Percentiles rank a stretch among this genome's conserved stretches.
Evolutionary conservation across 805 yeast species (phyloP).

Genomic region (Candida tallmaniae): DNA sequence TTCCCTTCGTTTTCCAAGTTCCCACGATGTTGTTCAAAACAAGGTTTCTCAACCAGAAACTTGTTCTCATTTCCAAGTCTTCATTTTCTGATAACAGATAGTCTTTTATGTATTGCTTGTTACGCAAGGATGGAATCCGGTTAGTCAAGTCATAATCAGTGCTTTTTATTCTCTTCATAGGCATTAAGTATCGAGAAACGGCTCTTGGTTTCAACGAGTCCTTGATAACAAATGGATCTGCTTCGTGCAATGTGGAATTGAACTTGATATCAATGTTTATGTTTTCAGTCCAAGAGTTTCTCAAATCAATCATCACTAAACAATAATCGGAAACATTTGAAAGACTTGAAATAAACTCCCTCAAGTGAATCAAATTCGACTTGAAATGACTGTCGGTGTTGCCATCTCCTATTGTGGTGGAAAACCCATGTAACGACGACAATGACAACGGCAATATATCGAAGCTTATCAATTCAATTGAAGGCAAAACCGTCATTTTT

Average conservation of each 20-base stretch:
- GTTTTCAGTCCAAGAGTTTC: slow-evolving; percentile 74
- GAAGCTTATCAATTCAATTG: slow-evolving; percentile 70
- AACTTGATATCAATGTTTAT: slow-evolving; percentile 14
- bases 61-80: slow-evolving; percentile 49
- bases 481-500: slow-evolving; percentile 63
- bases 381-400: not conserved
- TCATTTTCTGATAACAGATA: slow-evolving; percentile 52
- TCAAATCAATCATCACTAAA: slow-evolving; percentile 65
- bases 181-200: slow-evolving; percentile 59
- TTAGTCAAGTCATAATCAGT: slow-evolving; percentile 38
- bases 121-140: slow-evolving; percentile 66
- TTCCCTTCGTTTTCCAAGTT: slow-evolving; percentile 45
- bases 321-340: slow-evolving; percentile 46
- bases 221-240: slow-evolving; percentile 19
- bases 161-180: slow-evolving; percentile 53
- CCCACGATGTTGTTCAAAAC: slow-evolving; percentile 60
- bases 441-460: slow-evolving; percentile 60
- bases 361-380: slow-evolving; percentile 3
- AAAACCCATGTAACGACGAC: slow-evolving; percentile 17
- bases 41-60: slow-evolving; percentile 79
- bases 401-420: not conserved
- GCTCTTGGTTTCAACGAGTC: slow-evolving; percentile 25
- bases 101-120: slow-evolving; percentile 66
- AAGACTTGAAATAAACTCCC: slow-evolving; percentile 3
- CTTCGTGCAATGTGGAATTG: too few species aligned